Conservation (phyloP, 2,329 filamentous ascomycete genomes). For the Metarhizium humberi region DNA sequence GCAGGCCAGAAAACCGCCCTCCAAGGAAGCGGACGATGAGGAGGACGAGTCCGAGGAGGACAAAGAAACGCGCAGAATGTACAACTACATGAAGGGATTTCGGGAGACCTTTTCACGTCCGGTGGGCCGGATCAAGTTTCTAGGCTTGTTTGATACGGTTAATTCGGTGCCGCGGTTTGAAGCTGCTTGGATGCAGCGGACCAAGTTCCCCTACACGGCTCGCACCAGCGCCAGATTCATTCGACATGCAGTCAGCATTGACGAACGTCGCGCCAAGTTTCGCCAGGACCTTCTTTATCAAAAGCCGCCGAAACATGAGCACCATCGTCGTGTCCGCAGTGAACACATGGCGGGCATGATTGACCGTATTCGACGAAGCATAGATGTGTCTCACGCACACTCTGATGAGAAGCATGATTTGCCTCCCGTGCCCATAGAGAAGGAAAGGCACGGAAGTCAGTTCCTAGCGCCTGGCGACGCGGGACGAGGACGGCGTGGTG, state of each 20-base stretch:
- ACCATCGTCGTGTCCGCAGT: slow-evolving; percentile 13
- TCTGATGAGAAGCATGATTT: background rate
- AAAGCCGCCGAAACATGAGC: slow-evolving; percentile 11
- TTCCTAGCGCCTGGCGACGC: slow-evolving; percentile 8
- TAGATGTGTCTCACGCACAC: slow-evolving; percentile 1
- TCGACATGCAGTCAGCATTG: slow-evolving; percentile 61
- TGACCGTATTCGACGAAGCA: slow-evolving; percentile 10
- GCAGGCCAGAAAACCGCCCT: slow-evolving; percentile 49
- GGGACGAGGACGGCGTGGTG: slow-evolving; percentile 10
- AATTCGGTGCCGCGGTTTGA: slow-evolving; percentile 75
- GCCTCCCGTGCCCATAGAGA: background rate
- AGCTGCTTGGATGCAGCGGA: slow-evolving; percentile 66
- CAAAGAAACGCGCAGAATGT: slow-evolving; percentile 44
- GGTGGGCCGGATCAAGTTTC: slow-evolving; percentile 62
- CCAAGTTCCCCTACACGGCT: slow-evolving; percentile 63
- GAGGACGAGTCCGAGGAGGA: slow-evolving; percentile 21
- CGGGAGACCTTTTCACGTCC: slow-evolving; percentile 73
- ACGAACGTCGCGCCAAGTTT: slow-evolving; percentile 64
- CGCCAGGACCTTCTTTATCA: slow-evolving; percentile 61
- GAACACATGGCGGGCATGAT: slow-evolving; percentile 13
- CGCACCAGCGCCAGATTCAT: slow-evolving; percentile 50
- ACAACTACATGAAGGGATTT: slow-evolving; percentile 68
- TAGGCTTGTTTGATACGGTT: slow-evolving; percentile 76
- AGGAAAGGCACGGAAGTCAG: slow-evolving; percentile 3
- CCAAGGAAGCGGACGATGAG: slow-evolving; percentile 30